phyloP scores from a whole-genome alignment of 2,329 filamentous ascomycete species.

The Tolypocladium nubicola region DNA sequence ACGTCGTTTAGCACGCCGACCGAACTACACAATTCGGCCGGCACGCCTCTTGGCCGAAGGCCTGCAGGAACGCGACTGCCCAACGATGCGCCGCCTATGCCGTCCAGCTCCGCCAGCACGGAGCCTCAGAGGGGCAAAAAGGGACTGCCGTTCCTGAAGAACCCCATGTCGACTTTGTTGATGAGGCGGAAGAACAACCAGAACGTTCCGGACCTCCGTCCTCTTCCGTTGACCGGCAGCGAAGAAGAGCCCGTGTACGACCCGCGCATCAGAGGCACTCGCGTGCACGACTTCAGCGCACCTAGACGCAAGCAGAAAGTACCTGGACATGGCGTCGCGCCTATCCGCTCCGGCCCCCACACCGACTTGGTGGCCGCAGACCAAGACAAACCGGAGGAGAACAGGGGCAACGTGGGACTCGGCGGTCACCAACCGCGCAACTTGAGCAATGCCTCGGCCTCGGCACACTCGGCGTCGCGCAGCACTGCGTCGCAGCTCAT shows the following conservation, averaged over 20 bases:
- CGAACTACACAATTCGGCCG: constrained; percentile 29
- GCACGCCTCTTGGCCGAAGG: constrained; percentile 26
- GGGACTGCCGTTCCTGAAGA: constrained; percentile 46
- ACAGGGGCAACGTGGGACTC: background rate
- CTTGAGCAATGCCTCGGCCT: constrained; percentile 20
- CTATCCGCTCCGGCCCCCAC: constrained; percentile 8
- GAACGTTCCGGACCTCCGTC: constrained; percentile 30
- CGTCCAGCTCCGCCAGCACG: constrained; percentile 16
- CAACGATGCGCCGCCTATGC: constrained; percentile 23
- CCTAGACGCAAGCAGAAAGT: constrained; percentile 35
- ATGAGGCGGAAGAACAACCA: constrained; percentile 46
- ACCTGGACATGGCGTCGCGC: constrained; percentile 4
- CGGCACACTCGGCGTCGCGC: constrained; percentile 12
- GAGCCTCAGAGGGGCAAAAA: constrained; percentile 40
- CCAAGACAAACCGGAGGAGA: background rate
- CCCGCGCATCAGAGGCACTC: constrained; percentile 52
- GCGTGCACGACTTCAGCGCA: constrained; percentile 56
- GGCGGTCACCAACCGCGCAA: constrained; percentile 10
- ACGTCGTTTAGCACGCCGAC: constrained; percentile 39
- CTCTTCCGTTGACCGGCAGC: constrained; percentile 27
- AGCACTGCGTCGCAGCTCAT: constrained; percentile 15
- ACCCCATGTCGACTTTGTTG: constrained; percentile 48
- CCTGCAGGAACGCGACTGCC: constrained; percentile 28
- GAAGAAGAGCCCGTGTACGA: constrained; percentile 43
- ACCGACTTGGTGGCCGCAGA: constrained; percentile 8